A percentile compares a stretch with the other conserved stretches of the same genome.
phyloP scores from a whole-genome alignment of 305 asterid genomes.

The Lippia alba region DNA sequence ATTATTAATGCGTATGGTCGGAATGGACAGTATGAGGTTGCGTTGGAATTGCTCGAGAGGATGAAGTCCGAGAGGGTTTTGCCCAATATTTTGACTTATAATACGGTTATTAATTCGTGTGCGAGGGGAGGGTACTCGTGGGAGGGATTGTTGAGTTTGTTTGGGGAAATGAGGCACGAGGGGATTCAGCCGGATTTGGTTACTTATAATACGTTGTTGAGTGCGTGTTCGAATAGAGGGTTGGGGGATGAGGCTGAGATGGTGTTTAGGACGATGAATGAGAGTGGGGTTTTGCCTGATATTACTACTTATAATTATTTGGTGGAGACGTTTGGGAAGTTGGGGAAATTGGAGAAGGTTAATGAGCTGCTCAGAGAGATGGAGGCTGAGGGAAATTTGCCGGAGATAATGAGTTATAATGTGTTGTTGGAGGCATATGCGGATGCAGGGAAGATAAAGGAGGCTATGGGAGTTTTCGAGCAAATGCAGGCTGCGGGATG shows the following conservation, averaged over 20 bases:
- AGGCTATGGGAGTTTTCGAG: constrained; percentile 90
- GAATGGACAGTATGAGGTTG: constrained; percentile 78
- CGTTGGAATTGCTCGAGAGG: constrained; percentile 64
- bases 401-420: constrained; percentile 84
- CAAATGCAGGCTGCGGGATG: constrained; percentile 95
- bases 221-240: constrained; percentile 81
- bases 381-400: constrained; percentile 87
- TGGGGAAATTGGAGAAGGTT: constrained; percentile 79
- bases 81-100: constrained; percentile 87
- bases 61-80: constrained; percentile 81
- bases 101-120: constrained; percentile 84
- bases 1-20: constrained; percentile 92
- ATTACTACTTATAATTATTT: constrained; percentile 76
- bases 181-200: constrained; percentile 96
- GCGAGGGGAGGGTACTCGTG: constrained; percentile 93
- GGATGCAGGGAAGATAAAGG: constrained; percentile 64
- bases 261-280: constrained; percentile 98
- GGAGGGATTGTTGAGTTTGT: constrained; percentile 93
- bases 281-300: constrained; percentile 90
- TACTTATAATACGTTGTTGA: constrained; percentile 80
- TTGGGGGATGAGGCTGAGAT: constrained; percentile 93
- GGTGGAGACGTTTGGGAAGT: constrained; percentile 83
- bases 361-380: constrained; percentile 77
- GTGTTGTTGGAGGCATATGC: constrained; percentile 93
- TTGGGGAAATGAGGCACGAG: constrained; percentile 95